phyloP scores from a whole-genome alignment of 1,139 yeast genomes.

The Saccharomyces hybrid region DNA sequence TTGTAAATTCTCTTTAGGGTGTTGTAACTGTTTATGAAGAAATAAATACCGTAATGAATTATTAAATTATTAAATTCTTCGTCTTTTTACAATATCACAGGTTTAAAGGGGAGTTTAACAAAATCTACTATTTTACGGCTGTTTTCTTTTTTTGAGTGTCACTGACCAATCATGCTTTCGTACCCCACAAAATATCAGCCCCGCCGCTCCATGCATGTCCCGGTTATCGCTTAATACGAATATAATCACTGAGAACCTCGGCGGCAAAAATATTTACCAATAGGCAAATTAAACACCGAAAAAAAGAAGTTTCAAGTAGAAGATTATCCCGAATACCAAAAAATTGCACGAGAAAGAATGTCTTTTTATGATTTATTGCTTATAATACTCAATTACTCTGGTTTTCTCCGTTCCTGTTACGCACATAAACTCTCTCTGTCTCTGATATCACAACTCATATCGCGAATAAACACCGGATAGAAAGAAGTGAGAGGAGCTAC shows the following conservation, averaged over 20 bases:
- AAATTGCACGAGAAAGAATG: not conserved
- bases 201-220: not conserved
- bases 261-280: not conserved
- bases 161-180: not conserved
- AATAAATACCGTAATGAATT: not conserved
- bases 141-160: not conserved
- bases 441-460: too few species aligned
- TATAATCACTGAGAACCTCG: not conserved
- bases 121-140: not conserved
- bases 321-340: not conserved
- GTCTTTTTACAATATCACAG: not conserved
- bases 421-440: too few species aligned
- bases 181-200: not conserved
- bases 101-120: not conserved
- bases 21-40: not conserved
- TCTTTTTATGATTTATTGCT: not conserved
- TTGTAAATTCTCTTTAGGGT: not conserved
- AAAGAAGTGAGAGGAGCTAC: too few species aligned
- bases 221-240: not conserved
- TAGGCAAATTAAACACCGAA: not conserved
- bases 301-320: not conserved
- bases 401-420: too few species aligned
- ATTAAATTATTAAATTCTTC: not conserved
- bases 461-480: too few species aligned
- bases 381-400: too few species aligned